Evolutionary conservation across 202 grass and related monocot genomes (phyloP), one percentile per base, ranked within the genome.

Genomic region (Cymbopogon flexuosus): DNA sequence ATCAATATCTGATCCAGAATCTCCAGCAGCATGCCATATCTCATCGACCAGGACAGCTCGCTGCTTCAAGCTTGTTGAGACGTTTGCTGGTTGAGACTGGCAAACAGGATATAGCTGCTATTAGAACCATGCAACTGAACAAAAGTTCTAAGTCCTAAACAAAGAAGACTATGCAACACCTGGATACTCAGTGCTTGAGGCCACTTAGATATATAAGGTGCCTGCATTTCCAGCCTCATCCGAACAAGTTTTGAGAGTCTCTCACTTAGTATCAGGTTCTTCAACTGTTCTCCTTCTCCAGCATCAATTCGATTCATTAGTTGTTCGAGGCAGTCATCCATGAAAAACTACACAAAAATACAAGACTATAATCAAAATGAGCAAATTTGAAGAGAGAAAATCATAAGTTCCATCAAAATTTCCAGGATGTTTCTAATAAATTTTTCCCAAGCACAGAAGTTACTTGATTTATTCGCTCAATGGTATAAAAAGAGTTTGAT

Each of bases 151-250:
- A 73, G n/a, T 41, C 5, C 43, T 37, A 31, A 77, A 56, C 19
- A 11, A 43, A 71, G 33, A 66, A 68, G 15, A 81, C 42, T 41
- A 82, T 62, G 73, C 54, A 1, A 31, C 62, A 95, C 96, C 90
- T 98, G 92, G 66, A 98, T 95, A 62, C 96, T 98, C 68, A 98
- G 77, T 22, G 92, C 96, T 79, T 95, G 96, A 88, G 96, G 90
- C 92, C 92, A 98, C 78, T 95, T 98, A 33, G 96, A 93, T 78
- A 95, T 83, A 76, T 93, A 98, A 81, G 88, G 88, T 67, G 64
- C 70, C 86, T 98, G 96, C 96, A 98, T 98, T 84, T 93, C 87
- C 83, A 95, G 82, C 65, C 96, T 92, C 62, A 91, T 88, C 31
- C 70, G 73, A 34, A 95, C 88, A 84, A 98, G 86, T 72, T 83